Evolutionary conservation across 169 alveolate species (phyloP), one percentile per base, ranked within the genome.

Genomic region (Plasmodium berghei): DNA sequence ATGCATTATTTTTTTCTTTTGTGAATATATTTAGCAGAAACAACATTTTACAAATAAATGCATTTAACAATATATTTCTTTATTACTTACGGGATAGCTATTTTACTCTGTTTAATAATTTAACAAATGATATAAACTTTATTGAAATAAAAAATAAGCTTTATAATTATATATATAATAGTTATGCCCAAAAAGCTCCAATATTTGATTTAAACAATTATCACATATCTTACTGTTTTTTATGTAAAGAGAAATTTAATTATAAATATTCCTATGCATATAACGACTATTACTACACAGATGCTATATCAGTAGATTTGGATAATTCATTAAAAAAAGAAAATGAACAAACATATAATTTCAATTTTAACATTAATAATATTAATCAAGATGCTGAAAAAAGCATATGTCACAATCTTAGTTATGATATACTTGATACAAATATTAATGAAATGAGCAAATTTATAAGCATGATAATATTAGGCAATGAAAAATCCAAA

Each of bases 251-350:
- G 52, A 26, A 46, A 9, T 63, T 85, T 70, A 22, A 40, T 9
- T 69, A 70, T 9, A 73, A 71, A 56, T 85, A 85, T 22, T 85
- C 91, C 8, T 70, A 85, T 56, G 87, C 55, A n/a, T 70, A 56
- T 34, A 69, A 85, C 52, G 91, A 85, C 56, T 85, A 70, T 52
- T 85, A 85, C 59, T 85, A 85, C 24, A 48, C 42, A 3, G 73
- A 85, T 85, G 87, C 63, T 22, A 42, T 85, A 14, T 58, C 87
- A 8, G 91, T 85, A 26, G 87, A 85, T 24, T 28, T 85, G 67
- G 71, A 85, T 70, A 69, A 85, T 40, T 20, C 64, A 8, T 67
- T 62, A 40, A 64, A 63, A 12, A 28, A 61, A 48, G 77, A 69
- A 22, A 62, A 69, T 1, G 24, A 46, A 8, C 45, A 42, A 59